Conservation (phyloP, 176 grass and related monocot species). For the Phoenix roebelenii region DNA sequence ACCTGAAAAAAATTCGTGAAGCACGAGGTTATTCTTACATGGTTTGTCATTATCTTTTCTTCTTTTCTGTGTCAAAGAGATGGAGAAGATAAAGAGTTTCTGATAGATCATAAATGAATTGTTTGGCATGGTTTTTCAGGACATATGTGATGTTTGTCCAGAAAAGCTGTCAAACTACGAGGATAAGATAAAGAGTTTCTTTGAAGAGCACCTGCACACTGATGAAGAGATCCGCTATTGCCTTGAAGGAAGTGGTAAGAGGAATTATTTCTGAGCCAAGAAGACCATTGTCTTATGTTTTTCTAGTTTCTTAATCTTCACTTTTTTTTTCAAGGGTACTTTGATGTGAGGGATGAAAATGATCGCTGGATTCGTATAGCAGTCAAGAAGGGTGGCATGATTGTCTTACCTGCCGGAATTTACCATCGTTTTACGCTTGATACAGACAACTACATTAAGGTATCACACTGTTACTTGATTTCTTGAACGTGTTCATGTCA, state of each 20-base stretch:
- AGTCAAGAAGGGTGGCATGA: slow-evolving; percentile 89
- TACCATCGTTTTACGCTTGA: slow-evolving; percentile 93
- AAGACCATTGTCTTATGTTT: not conserved
- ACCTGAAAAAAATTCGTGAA: slow-evolving; percentile 90
- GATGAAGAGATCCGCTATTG: slow-evolving; percentile 97
- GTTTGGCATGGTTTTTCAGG: slow-evolving; percentile 27
- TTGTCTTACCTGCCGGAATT: slow-evolving; percentile 93
- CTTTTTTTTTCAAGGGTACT: slow-evolving; percentile 51
- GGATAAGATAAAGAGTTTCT: slow-evolving; percentile 71
- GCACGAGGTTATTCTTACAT: slow-evolving; percentile 81
- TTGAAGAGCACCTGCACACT: slow-evolving; percentile 86
- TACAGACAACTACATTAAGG: slow-evolving; percentile 82
- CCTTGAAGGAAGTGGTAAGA: slow-evolving; percentile 80
- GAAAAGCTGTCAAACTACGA: slow-evolving; percentile 87
- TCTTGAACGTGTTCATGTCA: not conserved
- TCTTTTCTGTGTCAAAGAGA: not conserved
- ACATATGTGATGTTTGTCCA: slow-evolving; percentile 74
- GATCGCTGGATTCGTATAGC: slow-evolving; percentile 79
- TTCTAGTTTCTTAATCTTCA: slow-evolving; percentile 1
- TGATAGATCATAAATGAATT: too few species aligned
- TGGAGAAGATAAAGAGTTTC: not conserved
- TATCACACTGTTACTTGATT: slow-evolving; percentile 16
- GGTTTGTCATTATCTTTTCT: slow-evolving; percentile 30
- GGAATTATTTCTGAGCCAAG: too few species aligned
- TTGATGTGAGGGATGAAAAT: slow-evolving; percentile 73